Percentiles rank a stretch among this genome's conserved stretches.
phyloP scores from a whole-genome alignment of 495 filamentous ascomycete species.

The Penicillium egyptiacum region DNA sequence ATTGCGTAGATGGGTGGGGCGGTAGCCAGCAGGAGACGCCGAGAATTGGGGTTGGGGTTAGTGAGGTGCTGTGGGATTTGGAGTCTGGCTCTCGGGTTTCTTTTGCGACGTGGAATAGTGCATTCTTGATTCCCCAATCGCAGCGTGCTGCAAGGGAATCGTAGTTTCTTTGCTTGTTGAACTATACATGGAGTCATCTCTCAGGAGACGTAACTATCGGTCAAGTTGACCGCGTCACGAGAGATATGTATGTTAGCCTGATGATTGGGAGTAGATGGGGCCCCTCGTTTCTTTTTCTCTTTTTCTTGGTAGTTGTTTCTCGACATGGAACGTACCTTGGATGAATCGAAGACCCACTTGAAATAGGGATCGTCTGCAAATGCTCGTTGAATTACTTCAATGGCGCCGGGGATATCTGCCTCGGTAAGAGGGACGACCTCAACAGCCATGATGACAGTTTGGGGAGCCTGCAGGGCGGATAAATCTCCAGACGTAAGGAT shows the following conservation, averaged over 20 bases:
- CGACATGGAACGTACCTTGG: constrained; percentile 44
- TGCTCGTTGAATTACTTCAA: constrained; percentile 53
- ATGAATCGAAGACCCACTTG: constrained; percentile 58
- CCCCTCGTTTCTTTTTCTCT: neutral
- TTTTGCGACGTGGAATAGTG: constrained; percentile 64
- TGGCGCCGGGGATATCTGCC: constrained; percentile 59
- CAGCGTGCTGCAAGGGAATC: constrained; percentile 59
- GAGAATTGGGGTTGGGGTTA: constrained; percentile 46
- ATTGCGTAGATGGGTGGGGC: constrained; percentile 43
- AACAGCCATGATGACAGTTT: constrained; percentile 46
- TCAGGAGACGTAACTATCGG: constrained; percentile 13
- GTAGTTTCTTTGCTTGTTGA: constrained; percentile 54
- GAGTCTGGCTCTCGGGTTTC: constrained; percentile 26
- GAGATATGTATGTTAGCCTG: constrained; percentile 22
- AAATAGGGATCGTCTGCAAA: constrained; percentile 66
- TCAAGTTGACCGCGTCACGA: constrained; percentile 22
- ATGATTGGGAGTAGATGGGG: neutral
- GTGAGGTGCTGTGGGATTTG: neutral
- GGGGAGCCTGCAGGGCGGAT: no score
- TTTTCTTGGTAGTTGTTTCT: neutral
- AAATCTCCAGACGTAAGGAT: neutral
- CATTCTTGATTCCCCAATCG: constrained; percentile 64
- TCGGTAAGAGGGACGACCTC: constrained; percentile 53
- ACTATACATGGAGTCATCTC: constrained; percentile 30
- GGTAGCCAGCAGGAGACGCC: constrained; percentile 67